phyloP scores from a whole-genome alignment of 371 early-diverging fungal genomes.

The Amoeboaphelidium protococcarum region DNA sequence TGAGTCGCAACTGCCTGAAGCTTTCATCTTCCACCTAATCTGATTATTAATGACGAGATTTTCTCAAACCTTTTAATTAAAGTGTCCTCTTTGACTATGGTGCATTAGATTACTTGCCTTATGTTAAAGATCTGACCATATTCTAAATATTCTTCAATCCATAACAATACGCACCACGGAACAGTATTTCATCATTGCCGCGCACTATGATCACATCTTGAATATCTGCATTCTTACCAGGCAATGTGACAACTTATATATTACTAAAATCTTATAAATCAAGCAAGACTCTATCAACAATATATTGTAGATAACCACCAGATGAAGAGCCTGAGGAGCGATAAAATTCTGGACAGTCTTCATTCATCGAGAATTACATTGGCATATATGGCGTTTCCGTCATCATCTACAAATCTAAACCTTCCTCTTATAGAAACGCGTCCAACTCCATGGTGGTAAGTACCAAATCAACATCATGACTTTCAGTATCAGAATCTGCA shows the following conservation, averaged over 20 bases:
- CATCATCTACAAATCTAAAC: constrained; percentile 1
- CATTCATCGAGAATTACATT: constrained; percentile 1
- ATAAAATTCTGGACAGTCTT: constrained; percentile 15
- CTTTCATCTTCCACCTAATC: not conserved
- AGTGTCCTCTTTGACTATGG: not conserved
- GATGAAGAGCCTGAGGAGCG: constrained; percentile 52
- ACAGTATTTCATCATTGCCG: constrained; percentile 43
- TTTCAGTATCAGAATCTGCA: constrained; percentile 36
- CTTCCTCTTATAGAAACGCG: constrained; percentile 19
- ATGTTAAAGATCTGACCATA: constrained; percentile 36
- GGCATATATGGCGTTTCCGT: not conserved
- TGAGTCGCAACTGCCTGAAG: constrained; percentile 12
- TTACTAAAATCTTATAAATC: constrained; percentile 30
- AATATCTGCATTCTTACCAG: constrained; percentile 6
- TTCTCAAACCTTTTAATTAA: not conserved
- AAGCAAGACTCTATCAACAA: constrained; percentile 48
- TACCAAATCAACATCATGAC: constrained; percentile 82
- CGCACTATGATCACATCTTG: constrained; percentile 21
- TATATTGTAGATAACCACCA: constrained; percentile 67
- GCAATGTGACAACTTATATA: not conserved
- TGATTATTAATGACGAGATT: not conserved
- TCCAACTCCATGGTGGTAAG: constrained; percentile 66
- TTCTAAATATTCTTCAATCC: constrained; percentile 94
- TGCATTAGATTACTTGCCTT: not conserved
- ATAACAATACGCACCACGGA: constrained; percentile 58